Conservation (phyloP, 495 filamentous ascomycete species). For the Talaromyces proteolyticus region DNA sequence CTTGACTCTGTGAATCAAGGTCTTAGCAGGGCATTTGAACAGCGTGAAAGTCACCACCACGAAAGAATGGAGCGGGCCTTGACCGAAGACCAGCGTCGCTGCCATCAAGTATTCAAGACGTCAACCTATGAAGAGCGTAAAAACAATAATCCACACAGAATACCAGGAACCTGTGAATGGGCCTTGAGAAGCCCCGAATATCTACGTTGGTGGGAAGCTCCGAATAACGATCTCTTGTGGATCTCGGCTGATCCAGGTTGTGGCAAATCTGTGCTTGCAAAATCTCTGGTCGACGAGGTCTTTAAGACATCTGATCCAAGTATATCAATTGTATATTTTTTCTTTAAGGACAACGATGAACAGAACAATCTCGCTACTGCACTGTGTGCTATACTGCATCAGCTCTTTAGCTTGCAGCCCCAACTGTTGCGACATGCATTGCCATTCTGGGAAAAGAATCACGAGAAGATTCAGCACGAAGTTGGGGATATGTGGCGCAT, state of each 20-base stretch:
- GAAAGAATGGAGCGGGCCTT: background rate
- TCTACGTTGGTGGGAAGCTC: slow-evolving; percentile 18
- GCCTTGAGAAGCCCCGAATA: slow-evolving; percentile 24
- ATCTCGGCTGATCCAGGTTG: slow-evolving; percentile 38
- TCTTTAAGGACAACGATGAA: slow-evolving; percentile 35
- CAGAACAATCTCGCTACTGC: slow-evolving; percentile 23
- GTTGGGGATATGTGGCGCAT: slow-evolving; percentile 24
- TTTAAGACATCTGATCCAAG: slow-evolving; percentile 2
- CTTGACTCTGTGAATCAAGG: slow-evolving; percentile 21
- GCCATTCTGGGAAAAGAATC: slow-evolving; percentile 18
- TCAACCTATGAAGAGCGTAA: background rate
- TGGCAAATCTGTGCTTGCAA: slow-evolving; percentile 38
- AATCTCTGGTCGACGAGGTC: slow-evolving; percentile 25
- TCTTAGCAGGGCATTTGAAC: background rate
- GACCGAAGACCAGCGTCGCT: background rate
- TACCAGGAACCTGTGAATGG: slow-evolving; percentile 20
- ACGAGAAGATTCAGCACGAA: slow-evolving; percentile 14
- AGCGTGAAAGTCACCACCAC: background rate
- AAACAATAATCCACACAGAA: too few species aligned
- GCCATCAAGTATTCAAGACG: background rate
- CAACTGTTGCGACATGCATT: slow-evolving; percentile 20
- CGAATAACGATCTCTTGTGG: slow-evolving; percentile 30
- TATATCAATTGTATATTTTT: slow-evolving; percentile 35
- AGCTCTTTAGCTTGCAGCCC: slow-evolving; percentile 24
- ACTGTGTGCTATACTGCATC: slow-evolving; percentile 34